Conservation (phyloP, 768 basidiomycete genomes). For the Lanmaoa pseudosensibilis region DNA sequence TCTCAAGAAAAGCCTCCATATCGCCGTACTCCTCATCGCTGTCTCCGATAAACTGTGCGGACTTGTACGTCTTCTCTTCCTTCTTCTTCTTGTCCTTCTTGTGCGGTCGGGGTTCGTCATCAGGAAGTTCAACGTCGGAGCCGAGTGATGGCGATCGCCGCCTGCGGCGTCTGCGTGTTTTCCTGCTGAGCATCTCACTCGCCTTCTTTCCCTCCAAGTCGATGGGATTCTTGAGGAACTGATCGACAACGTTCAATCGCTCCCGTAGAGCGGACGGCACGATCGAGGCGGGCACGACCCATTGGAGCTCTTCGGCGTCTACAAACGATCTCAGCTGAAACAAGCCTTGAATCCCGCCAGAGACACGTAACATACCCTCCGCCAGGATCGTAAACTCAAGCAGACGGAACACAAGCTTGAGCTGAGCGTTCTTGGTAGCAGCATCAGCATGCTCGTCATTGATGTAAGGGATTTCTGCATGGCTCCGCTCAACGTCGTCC, state of each 20-base stretch:
- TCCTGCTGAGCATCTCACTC: conserved; percentile 67
- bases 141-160: conserved; percentile 51
- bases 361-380: conserved; percentile 51
- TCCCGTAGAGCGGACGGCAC: conserved; percentile 65
- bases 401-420: conserved; percentile 85
- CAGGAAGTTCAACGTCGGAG: conserved; percentile 38
- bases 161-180: conserved; percentile 51
- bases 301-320: conserved; percentile 76
- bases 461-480: conserved; percentile 71
- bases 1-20: conserved; percentile 79
- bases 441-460: conserved; percentile 75
- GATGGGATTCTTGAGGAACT: conserved; percentile 80
- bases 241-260: conserved; percentile 73
- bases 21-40: conserved; percentile 82
- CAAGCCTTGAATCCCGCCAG: background rate
- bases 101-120: conserved; percentile 36
- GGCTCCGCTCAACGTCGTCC: conserved; percentile 1
- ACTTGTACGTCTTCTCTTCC: conserved; percentile 78
- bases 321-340: conserved; percentile 6
- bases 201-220: conserved; percentile 78
- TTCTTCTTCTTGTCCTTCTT: conserved; percentile 55
- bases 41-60: conserved; percentile 89
- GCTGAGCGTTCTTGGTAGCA: conserved; percentile 70
- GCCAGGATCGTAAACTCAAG: conserved; percentile 66
- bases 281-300: conserved; percentile 79